Conservation (phyloP, 805 yeast genomes). For the Metschnikowia aberdeeniae region DNA sequence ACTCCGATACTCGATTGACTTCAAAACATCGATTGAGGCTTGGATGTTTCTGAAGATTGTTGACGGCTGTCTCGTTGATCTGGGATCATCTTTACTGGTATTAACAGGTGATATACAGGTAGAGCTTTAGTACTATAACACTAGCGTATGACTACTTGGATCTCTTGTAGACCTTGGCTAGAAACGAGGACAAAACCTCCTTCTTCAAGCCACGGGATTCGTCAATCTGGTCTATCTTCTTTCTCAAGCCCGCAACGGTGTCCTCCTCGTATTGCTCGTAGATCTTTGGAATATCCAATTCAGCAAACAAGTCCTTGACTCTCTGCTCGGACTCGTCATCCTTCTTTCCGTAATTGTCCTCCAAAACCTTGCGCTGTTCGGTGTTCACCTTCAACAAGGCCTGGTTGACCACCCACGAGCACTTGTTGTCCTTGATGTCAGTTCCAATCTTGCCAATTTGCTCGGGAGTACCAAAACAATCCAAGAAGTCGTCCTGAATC, state of each 20-base stretch:
- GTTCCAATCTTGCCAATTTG: conserved; percentile 98
- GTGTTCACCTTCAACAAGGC: conserved; percentile 76
- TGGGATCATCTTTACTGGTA: too few relatives aligned
- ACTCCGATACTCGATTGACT: too few relatives aligned
- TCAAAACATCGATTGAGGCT: too few relatives aligned
- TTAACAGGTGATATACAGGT: not conserved
- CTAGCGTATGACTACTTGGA: conserved; percentile 47
- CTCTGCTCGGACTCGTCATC: conserved; percentile 60
- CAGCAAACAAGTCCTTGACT: conserved; percentile 70
- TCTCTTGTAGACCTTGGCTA: conserved; percentile 91
- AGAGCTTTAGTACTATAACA: not conserved
- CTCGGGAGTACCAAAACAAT: conserved; percentile 95
- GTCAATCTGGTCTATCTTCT: conserved; percentile 67
- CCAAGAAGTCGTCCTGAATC: conserved; percentile 95
- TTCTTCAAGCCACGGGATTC: conserved; percentile 92
- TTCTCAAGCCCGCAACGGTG: conserved; percentile 59
- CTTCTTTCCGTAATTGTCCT: conserved; percentile 87
- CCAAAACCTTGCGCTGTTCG: conserved; percentile 79
- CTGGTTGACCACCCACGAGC: conserved; percentile 95
- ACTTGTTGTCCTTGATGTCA: conserved; percentile 96
- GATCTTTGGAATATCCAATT: conserved; percentile 63
- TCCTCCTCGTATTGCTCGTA: conserved; percentile 83
- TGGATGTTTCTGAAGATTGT: too few relatives aligned
- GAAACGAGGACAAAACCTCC: conserved; percentile 78
- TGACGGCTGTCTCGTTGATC: too few relatives aligned